Evolutionary conservation across 148 eudicot genomes (phyloP), one percentile per base, ranked within the genome.

Genomic region (Chenopodium quinoa): DNA sequence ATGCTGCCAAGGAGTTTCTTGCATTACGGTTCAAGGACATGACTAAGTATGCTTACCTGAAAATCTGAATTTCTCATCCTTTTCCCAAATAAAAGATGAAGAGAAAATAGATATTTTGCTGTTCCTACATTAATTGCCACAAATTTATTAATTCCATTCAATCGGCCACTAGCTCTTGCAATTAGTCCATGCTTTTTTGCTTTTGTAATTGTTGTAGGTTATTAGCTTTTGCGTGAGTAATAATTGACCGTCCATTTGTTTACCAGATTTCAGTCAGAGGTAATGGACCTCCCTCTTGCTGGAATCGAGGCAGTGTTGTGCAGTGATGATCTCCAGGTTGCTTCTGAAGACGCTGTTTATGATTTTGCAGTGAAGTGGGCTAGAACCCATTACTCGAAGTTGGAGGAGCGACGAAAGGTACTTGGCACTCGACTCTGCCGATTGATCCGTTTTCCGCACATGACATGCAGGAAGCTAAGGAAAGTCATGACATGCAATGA

Each of bases 281-380:
- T 94, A 40, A 86, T 90, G 83, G 86, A 83, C 23, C 87, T 90
- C 81, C 93, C 92, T 25, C 87, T 91, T 29, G 90, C 89, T 44
- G 96, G 93, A 79, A 85, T 94, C 40, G 93, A 92, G 84, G 92
- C 91, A 1, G 85, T 94, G 17, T 65, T 94, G 27, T 88, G 91
- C 2, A 90, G 93, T 80, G 89, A 91, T 82, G 92, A 89, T 79
- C 93, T 94, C 44, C 90, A 89, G 84, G 87, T 94, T 56, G 94
- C 91, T 58, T 90, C 94, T 64, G 98, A 94, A 82, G 98, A 94
- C 70, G 88, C 84, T 9, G 92, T 91, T 7, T 94, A 91, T 25
- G 97, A 94, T 83, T 87, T 92, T 25, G 83, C 84, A 0, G 77
- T 92, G 77, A 92, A 89, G 82, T 94, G 97, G 98, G 82, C 92